Percentiles rank a stretch among this genome's conserved stretches.
Evolutionary conservation across 495 filamentous ascomycete genomes (phyloP).

Genomic region (Ascobolus immersus): DNA sequence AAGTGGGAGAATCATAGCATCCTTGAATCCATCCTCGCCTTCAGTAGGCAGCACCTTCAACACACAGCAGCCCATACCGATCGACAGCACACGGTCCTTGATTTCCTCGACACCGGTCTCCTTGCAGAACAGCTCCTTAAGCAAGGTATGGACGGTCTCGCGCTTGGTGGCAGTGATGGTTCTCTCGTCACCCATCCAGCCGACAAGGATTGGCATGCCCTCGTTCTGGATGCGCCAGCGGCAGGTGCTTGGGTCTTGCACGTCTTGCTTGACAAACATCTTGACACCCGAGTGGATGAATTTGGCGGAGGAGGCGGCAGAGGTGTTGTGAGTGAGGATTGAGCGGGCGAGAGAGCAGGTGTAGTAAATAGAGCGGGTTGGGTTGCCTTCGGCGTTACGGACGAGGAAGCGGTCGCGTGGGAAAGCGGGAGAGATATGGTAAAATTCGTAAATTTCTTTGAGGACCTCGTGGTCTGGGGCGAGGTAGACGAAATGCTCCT

Average conservation of each 20-base stretch:
- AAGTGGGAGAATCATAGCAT: constrained; percentile 64
- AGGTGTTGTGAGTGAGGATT: constrained; percentile 57
- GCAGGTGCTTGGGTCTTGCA: constrained; percentile 57
- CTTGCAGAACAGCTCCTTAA: constrained; percentile 91
- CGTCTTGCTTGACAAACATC: constrained; percentile 95
- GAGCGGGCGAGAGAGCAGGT: constrained; percentile 59
- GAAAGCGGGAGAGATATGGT: constrained; percentile 55
- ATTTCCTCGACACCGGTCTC: constrained; percentile 71
- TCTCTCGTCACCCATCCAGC: constrained; percentile 57
- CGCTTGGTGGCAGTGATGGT: constrained; percentile 48
- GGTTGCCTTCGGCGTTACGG: constrained; percentile 58
- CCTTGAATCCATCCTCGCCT: constrained; percentile 42
- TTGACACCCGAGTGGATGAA: constrained; percentile 93
- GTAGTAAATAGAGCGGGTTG: constrained; percentile 83
- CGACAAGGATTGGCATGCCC: constrained; percentile 63
- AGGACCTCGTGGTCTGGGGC: constrained; percentile 45
- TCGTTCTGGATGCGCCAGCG: constrained; percentile 89
- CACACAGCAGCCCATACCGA: constrained; percentile 80
- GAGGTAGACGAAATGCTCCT: constrained; percentile 86
- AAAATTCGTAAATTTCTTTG: constrained; percentile 49
- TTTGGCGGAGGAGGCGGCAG: constrained; percentile 47
- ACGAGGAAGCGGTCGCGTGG: constrained; percentile 84
- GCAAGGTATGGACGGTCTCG: constrained; percentile 47
- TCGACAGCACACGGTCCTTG: constrained; percentile 48
- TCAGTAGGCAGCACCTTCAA: constrained; percentile 50